Conservation (phyloP, 768 basidiomycete species). For the Russula dissimulans region DNA sequence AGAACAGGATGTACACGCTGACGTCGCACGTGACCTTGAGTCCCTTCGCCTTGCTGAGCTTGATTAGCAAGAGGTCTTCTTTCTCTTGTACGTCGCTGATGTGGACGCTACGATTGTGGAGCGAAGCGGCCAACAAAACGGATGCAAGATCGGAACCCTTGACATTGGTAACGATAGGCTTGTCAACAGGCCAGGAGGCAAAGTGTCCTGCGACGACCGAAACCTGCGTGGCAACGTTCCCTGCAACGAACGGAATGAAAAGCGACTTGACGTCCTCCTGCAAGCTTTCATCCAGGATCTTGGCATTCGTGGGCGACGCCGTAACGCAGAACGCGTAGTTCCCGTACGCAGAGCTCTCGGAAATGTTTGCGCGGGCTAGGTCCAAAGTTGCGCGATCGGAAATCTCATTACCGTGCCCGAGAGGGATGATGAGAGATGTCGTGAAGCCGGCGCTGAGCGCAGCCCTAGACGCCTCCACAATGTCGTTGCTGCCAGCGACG, state of each 20-base stretch:
- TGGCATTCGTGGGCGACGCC: slow-evolving; percentile 60
- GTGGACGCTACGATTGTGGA: slow-evolving; percentile 83
- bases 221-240: slow-evolving; percentile 43
- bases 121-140: slow-evolving; percentile 84
- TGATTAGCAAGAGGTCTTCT: slow-evolving; percentile 85
- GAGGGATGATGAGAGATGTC: slow-evolving; percentile 68
- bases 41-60: slow-evolving; percentile 87
- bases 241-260: slow-evolving; percentile 69
- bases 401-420: slow-evolving; percentile 53
- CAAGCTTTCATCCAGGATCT: slow-evolving; percentile 60
- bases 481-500: slow-evolving; percentile 44
- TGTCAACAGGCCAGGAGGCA: slow-evolving; percentile 80
- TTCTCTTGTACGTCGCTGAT: slow-evolving; percentile 80
- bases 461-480: slow-evolving; percentile 64
- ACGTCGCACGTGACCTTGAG: slow-evolving; percentile 96
- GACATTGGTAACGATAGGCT: slow-evolving; percentile 92
- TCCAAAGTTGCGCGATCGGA: slow-evolving; percentile 62
- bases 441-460: slow-evolving; percentile 89
- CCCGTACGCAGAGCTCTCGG: slow-evolving; percentile 57
- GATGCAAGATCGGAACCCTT: slow-evolving; percentile 89
- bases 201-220: slow-evolving; percentile 81
- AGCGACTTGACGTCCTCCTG: slow-evolving; percentile 75
- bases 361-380: slow-evolving; percentile 52
- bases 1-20: slow-evolving; percentile 86
- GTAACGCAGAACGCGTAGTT: slow-evolving; percentile 81